A percentile compares a stretch with the other conserved stretches of the same genome.
Conservation (phyloP, 495 filamentous ascomycete genomes). For the Hypoxylon cercidicola region DNA sequence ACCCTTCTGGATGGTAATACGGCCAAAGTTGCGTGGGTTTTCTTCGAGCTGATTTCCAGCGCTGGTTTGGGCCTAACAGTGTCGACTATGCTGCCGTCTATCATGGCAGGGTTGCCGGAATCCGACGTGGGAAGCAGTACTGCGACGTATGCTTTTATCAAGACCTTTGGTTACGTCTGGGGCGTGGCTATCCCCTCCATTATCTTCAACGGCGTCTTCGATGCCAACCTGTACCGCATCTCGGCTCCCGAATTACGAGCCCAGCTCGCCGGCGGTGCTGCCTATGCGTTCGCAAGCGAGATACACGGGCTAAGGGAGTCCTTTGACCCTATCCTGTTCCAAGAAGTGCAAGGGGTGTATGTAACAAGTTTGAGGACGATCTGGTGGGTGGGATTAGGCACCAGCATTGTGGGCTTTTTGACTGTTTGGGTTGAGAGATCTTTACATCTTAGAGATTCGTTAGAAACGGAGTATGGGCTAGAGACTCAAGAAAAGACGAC, state of each 20-base stretch:
- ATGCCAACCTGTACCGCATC: background rate
- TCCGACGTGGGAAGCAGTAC: conserved; percentile 17
- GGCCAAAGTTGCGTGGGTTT: conserved; percentile 40
- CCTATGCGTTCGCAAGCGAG: conserved; percentile 1
- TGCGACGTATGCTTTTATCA: conserved; percentile 50
- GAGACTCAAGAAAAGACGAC: too few species aligned
- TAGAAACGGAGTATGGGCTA: too few species aligned
- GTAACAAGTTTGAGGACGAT: background rate
- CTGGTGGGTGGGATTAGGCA: conserved; percentile 1
- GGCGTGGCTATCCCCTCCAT: conserved; percentile 42
- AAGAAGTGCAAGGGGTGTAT: background rate
- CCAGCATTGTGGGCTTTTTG: too few species aligned
- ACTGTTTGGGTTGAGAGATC: too few species aligned
- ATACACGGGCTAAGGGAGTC: background rate
- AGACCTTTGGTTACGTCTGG: conserved; percentile 58
- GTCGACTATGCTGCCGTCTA: background rate
- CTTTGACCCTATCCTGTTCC: background rate
- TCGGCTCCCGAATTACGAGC: background rate
- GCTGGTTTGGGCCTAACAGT: background rate
- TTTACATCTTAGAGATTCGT: too few species aligned
- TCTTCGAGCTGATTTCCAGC: conserved; percentile 5
- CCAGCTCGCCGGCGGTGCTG: background rate
- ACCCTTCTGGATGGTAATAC: conserved; percentile 42
- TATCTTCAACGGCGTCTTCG: conserved; percentile 27
- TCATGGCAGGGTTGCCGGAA: conserved; percentile 2